Conservation (phyloP, 169 alveolate species). For the Eimeria zaria region DNA sequence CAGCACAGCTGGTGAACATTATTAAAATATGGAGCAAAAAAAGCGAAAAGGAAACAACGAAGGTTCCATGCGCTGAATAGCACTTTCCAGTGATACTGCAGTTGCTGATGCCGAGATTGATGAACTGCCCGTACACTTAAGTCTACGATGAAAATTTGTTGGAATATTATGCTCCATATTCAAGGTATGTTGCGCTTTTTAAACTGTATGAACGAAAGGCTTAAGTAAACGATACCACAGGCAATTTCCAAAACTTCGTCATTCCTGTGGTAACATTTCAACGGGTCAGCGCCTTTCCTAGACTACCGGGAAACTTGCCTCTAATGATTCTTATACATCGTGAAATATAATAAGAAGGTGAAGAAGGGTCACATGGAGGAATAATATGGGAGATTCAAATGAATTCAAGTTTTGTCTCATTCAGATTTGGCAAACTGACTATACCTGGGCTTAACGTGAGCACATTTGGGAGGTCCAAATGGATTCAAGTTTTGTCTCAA, state of each 20-base stretch:
- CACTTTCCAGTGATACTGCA: background rate
- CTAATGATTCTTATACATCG: background rate
- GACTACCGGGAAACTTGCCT: background rate
- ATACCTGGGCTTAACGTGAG: too few species aligned
- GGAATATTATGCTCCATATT: background rate
- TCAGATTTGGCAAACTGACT: background rate
- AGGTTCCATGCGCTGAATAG: background rate
- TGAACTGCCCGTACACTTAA: conserved; percentile 41
- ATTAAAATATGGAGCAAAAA: background rate
- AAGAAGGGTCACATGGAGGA: background rate
- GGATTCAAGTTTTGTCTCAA: too few species aligned
- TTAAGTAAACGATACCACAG: background rate
- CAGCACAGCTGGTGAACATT: background rate
- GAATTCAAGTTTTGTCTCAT: background rate
- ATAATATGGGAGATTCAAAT: background rate
- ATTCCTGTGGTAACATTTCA: background rate
- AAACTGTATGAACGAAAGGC: background rate
- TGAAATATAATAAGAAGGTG: too few species aligned
- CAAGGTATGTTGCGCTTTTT: background rate
- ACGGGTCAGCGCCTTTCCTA: background rate
- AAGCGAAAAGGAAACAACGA: background rate
- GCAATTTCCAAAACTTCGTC: background rate
- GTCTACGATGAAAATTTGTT: background rate
- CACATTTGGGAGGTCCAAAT: too few species aligned
- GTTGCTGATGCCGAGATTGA: background rate